Evolutionary conservation across 768 basidiomycete genomes (phyloP).

Genomic region (Xanthoconium stramineum): DNA sequence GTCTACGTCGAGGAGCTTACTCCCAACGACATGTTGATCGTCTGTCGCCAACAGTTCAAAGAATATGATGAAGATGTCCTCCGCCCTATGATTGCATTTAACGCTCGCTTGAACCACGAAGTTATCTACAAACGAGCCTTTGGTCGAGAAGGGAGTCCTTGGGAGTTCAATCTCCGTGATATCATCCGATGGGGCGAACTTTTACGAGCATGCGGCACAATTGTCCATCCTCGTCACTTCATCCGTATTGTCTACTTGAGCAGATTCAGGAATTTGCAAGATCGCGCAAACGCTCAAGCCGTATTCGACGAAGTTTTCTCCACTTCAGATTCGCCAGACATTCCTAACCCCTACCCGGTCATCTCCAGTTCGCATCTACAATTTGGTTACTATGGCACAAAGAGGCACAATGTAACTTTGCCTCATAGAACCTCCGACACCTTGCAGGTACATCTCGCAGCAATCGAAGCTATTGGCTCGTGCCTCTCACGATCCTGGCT

Average conservation of each 20-base stretch:
- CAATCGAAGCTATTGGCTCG: slow-evolving; percentile 72
- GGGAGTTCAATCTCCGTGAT: slow-evolving; percentile 98
- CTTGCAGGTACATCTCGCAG: slow-evolving; percentile 59
- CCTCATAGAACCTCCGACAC: slow-evolving; percentile 46
- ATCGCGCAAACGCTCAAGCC: slow-evolving; percentile 50
- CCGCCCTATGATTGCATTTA: slow-evolving; percentile 79
- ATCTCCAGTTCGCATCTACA: slow-evolving; percentile 49
- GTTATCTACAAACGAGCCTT: slow-evolving; percentile 63
- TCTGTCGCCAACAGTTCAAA: slow-evolving; percentile 76
- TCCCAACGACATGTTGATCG: slow-evolving; percentile 68
- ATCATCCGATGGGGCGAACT: slow-evolving; percentile 84
- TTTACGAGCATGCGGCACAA: slow-evolving; percentile 31
- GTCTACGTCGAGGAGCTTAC: slow-evolving; percentile 89
- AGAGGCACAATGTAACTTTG: slow-evolving; percentile 32
- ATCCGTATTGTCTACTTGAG: slow-evolving; percentile 76
- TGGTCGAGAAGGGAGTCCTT: slow-evolving; percentile 80
- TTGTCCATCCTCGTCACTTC: slow-evolving; percentile 55
- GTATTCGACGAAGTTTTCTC: slow-evolving; percentile 57
- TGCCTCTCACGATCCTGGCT: slow-evolving; percentile 80
- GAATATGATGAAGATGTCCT: slow-evolving; percentile 51
- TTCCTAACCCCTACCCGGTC: slow-evolving; percentile 36
- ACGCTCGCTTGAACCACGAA: slow-evolving; percentile 63
- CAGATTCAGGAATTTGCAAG: slow-evolving; percentile 75
- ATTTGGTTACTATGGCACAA: slow-evolving; percentile 57
- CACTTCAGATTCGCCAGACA: slow-evolving; percentile 31